phyloP scores from a whole-genome alignment of 768 basidiomycete genomes.

The Boletus pseudopeckii region DNA sequence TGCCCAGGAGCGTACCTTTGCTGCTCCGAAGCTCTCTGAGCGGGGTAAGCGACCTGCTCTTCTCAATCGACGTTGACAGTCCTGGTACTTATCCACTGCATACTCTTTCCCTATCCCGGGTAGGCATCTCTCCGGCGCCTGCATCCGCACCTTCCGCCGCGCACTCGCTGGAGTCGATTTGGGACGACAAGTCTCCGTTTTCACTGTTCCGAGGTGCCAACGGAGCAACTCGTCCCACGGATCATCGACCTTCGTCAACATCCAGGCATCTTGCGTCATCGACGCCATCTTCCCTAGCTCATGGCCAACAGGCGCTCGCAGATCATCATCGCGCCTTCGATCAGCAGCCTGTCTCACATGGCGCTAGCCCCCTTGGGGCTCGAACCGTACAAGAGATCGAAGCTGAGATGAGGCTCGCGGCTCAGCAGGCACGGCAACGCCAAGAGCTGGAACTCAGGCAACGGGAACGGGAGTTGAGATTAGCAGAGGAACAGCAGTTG shows the following conservation, averaged over 20 bases:
- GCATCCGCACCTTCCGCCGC: conserved; percentile 22
- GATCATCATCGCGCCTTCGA: conserved; percentile 34
- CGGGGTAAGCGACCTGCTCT: conserved; percentile 26
- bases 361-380: conserved; percentile 36
- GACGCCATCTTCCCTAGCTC: conserved; percentile 22
- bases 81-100: conserved; percentile 10
- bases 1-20: conserved; percentile 22
- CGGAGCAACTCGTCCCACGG: conserved; percentile 42
- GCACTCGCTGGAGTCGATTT: conserved; percentile 67
- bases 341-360: conserved; percentile 38
- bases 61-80: background rate
- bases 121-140: conserved; percentile 36
- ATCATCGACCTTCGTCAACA: conserved; percentile 28
- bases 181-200: conserved; percentile 79
- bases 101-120: conserved; percentile 9
- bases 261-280: conserved; percentile 23
- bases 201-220: conserved; percentile 59
- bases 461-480: conserved; percentile 41
- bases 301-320: conserved; percentile 29
- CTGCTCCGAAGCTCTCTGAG: conserved; percentile 21
- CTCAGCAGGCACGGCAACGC: conserved; percentile 42
- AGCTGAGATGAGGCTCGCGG: conserved; percentile 71
- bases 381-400: conserved; percentile 82
- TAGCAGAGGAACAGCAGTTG: conserved; percentile 34
- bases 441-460: conserved; percentile 45